Evolutionary conservation across 2,329 filamentous ascomycete genomes (phyloP).

Genomic region (Arthrocladium fulminans): DNA sequence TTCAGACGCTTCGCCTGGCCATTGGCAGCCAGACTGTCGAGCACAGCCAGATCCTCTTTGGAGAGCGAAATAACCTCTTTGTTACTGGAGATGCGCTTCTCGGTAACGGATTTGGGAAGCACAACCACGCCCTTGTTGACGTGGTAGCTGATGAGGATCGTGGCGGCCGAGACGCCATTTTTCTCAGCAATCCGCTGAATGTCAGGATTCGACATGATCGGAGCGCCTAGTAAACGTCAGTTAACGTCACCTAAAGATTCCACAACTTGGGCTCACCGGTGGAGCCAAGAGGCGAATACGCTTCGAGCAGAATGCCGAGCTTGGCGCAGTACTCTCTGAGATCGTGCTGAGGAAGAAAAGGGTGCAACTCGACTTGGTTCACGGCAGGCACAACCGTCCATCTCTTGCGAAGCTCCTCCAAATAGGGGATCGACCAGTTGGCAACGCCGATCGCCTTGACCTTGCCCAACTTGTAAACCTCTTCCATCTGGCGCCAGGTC

Average conservation of each 20-base stretch:
- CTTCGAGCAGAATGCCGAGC: constrained; percentile 12
- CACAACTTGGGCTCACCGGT: too few species aligned
- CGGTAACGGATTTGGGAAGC: constrained; percentile 10
- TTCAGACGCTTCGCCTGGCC: constrained; percentile 30
- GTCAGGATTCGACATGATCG: constrained; percentile 11
- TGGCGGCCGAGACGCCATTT: constrained; percentile 10
- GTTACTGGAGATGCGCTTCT: constrained; percentile 10
- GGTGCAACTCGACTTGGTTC: constrained; percentile 25
- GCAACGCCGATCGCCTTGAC: constrained; percentile 61
- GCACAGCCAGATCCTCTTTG: constrained; percentile 21
- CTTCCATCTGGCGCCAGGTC: constrained; percentile 56
- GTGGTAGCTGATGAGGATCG: constrained; percentile 12
- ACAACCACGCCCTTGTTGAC: constrained; percentile 10
- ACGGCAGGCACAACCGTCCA: constrained; percentile 25
- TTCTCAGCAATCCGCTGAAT: constrained; percentile 9
- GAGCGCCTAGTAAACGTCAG: constrained; percentile 9
- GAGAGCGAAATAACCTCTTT: constrained; percentile 8
- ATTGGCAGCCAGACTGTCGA: constrained; percentile 25
- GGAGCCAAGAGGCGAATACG: constrained; percentile 15
- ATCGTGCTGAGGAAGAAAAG: constrained; percentile 26
- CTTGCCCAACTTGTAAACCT: constrained; percentile 45
- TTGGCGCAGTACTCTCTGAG: constrained; percentile 21
- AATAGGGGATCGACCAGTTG: constrained; percentile 49
- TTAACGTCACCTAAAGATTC: too few species aligned
- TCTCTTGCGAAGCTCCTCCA: constrained; percentile 31